Base-by-base conservation (phyloP, 257 asterid genomes). In the Capsicum rhomboideum region DNA sequence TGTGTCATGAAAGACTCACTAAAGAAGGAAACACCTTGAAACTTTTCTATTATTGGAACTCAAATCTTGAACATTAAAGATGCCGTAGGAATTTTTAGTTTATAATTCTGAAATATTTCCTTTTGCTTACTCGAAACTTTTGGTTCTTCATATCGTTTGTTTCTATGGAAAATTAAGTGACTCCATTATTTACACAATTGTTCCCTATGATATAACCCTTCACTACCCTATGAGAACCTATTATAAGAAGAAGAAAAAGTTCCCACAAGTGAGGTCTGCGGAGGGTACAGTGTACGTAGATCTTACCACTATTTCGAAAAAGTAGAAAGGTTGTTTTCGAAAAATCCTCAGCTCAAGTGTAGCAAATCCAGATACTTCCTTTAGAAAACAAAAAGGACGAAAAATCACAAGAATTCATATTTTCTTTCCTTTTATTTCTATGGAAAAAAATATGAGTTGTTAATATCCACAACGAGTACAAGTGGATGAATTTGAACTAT, bases 21-120 rank as follows among this genome's bases (percentile, higher is more conserved):
- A 13, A 37, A 71, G 1, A 0, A 0, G 8, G 0, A 72, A 44
- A 1, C 14, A 3, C 0, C 28, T 2, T 0, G 0, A 9, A 34
- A 8, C 2, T 4, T 34, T 1, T 17, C 21, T 0, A 0, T 8
- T 29, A 17, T 31, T 17, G 29, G 6, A 16, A 16, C 0, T 31
- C 1, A 8, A 6, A 16, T 16, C 0, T 7, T 64, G 0, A 0
- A 6, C 4, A 66, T 0, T 12, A 23, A 8, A 2, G 0, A 61
- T 0, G 4, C 0, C 5, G 10, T 1, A 3, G 12, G 1, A 1
- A 0, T 0, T 12, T 63, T 63, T 63, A 26, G 4, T 63, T 12
- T 26, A 12, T 63, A 10, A 44, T 8, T 44, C 8, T 44, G 8
- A 8, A 1, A 44, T 10, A 44, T 6, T 44, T 40, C 44, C 44